Base-by-base conservation (phyloP, 2,329 filamentous ascomycete species). In the Talaromyces amestolkiae region DNA sequence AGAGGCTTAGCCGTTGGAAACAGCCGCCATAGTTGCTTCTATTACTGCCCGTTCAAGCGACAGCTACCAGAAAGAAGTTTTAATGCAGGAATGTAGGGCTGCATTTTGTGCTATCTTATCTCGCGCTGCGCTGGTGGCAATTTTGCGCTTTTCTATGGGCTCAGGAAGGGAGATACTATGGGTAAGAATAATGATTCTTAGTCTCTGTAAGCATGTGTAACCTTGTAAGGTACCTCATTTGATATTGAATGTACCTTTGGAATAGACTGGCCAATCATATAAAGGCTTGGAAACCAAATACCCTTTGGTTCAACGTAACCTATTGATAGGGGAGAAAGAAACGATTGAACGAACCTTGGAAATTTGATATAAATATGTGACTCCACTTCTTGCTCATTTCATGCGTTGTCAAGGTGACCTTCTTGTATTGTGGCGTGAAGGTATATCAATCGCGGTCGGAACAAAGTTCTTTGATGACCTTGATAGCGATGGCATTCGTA, bases 11-110 rank as follows among this genome's bases (percentile, higher is more conserved):
- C 27, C 27, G 6, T 31, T 31, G 10, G 72, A 84, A 2, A 81
- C 82, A 58, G 82, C 82, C 6, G 80, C 83, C 0, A 81, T 87
- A 33, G 73, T 75, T 0, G 68, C 68, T 0, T 64, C 69, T 2
- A 79, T 84, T 0, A 83, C 81, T 1, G 13, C 45, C 22, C 45
- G 45, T 49, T 53, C 24, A n/a, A 31, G 49, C n/a, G 49, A 53
- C 49, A 53, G 24, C 8, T 31, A 53, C 24, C 49, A 33, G 13
- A 53, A 31, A n/a, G 49, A 17, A n/a, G 49, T 24, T n/a, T 9
- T 33, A 15, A 53, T 53, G 49, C 49, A 53, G 49, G 49, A 24
- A 53, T 53, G 31, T 53, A 53, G 24, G 49, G 49, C 49, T 33
- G 49, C 49, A 33, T 53, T 53, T 9, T 53, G 49, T 22, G n/a